These are phyloP conservation scores for Lagenidium giganteum DNA, from an alignment of 352 stramenopile species.

Conservation along the genomic window DNA sequence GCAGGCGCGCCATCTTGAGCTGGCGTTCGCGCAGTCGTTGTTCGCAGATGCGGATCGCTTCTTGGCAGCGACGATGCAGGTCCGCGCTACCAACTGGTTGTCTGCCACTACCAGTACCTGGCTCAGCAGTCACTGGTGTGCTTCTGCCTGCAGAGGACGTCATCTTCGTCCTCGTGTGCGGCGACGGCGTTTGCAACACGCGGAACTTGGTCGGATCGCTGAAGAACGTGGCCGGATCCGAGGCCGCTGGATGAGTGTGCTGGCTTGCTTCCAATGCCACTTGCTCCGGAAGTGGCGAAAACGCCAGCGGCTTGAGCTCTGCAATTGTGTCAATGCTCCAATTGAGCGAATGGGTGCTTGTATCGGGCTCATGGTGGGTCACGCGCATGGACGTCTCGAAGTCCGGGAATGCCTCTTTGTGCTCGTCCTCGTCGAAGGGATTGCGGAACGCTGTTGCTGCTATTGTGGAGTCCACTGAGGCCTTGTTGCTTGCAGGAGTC, in stretches of 20 bases:
- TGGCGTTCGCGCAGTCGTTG: constrained; percentile 31
- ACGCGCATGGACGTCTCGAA: constrained; percentile 32
- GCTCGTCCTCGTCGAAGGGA: constrained; percentile 36
- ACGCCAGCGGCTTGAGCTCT: constrained; percentile 40
- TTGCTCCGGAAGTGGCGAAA: constrained; percentile 45
- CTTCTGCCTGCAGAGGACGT: constrained; percentile 7
- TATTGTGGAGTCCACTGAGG: background rate
- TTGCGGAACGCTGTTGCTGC: constrained; percentile 9
- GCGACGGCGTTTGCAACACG: constrained; percentile 34
- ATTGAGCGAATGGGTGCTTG: constrained; percentile 14
- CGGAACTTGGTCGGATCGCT: constrained; percentile 42
- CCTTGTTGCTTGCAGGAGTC: no score
- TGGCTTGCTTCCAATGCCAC: constrained; percentile 8
- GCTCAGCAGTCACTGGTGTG: no score
- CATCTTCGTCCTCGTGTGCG: no score
- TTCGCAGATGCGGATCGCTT: constrained; percentile 34
- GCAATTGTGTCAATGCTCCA: constrained; percentile 73
- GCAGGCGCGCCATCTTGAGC: constrained; percentile 30
- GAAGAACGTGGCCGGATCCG: constrained; percentile 27
- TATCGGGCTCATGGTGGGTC: background rate
- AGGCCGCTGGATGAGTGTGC: no score
- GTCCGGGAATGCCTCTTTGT: constrained; percentile 38
- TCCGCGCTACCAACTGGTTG: constrained; percentile 13
- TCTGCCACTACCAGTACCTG: background rate
- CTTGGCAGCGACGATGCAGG: constrained; percentile 35